phyloP scores from a whole-genome alignment of 2,329 filamentous ascomycete genomes.

The Pseudogymnoascus sp. region DNA sequence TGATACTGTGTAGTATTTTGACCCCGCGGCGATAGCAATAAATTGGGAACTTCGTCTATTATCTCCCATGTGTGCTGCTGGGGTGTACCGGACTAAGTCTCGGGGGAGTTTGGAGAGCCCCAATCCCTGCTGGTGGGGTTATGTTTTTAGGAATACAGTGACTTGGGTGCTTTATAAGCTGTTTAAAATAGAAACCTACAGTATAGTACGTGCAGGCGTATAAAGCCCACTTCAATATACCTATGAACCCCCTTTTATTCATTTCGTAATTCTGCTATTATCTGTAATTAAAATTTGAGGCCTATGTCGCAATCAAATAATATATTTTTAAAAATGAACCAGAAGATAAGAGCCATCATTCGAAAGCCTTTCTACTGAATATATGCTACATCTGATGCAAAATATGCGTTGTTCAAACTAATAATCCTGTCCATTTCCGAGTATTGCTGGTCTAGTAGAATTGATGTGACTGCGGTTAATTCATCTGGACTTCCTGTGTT shows the following conservation, averaged over 20 bases:
- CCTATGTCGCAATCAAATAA: background rate
- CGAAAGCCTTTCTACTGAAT: background rate
- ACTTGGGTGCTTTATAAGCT: background rate
- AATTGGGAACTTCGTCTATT: constrained; percentile 2
- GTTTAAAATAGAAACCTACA: background rate
- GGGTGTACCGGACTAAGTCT: background rate
- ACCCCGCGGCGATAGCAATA: background rate
- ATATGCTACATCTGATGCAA: constrained; percentile 8
- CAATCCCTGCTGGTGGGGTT: no score
- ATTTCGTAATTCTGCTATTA: background rate
- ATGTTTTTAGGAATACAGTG: no score
- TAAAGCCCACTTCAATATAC: no score
- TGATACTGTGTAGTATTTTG: background rate
- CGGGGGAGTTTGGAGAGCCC: background rate
- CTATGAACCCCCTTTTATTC: background rate
- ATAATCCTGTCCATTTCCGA: constrained; percentile 27
- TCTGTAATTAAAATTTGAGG: background rate
- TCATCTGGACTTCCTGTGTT: constrained; percentile 18
- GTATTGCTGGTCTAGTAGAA: constrained; percentile 25
- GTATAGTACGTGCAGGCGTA: background rate
- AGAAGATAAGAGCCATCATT: background rate
- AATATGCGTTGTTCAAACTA: constrained; percentile 18
- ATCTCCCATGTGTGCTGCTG: background rate
- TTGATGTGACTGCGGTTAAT: constrained; percentile 20
- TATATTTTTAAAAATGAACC: background rate